Base-by-base conservation (phyloP, 164 flowering plant species). In the Liriodendron chinense region DNA sequence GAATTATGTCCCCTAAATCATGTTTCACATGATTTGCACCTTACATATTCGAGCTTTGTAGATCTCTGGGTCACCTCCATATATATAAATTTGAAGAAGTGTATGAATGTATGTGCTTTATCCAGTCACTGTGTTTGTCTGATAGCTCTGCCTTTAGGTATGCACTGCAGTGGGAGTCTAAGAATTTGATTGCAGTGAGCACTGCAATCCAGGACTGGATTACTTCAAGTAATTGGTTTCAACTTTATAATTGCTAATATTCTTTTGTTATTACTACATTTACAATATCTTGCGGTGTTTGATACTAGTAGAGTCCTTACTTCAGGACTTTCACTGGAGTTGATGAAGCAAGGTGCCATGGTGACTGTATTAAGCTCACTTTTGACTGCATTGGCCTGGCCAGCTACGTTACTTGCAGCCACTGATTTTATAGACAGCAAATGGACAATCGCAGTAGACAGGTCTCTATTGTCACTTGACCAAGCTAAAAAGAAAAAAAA, bases 281-380 rank as follows among this genome's bases (percentile, higher is more conserved):
- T 59, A 24, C 1, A 61, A 22, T 71, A 43, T 71, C 23, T n/a
- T 63, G 3, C 70, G 43, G 24, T 47, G 23, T 76, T 12, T 70
- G 56, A 70, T 28, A 65, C 71, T 74, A n/a, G 69, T 76, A 20
- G 69, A 47, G 49, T 23, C 62, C 74, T 82, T 64, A 70, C 34
- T 82, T 71, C 83, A 96, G 99, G 85, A 65, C 24, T 96, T 73
- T 90, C 98, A 18, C 49, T 86, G 91, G 91, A 82, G 80, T 75
- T 96, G 84, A 96, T 96, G 99, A 94, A 81, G 80, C 98, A 86
- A 84, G 98, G 99, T 74, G 99, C 98, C 69, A 93, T 93, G 99
- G 57, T 94, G 90, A 96, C 99, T 81, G 98, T 96, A 20, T 78
- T 96, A 83, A 82, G 91, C 88, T 56, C 94, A 34, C 92, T 96